Conservation (phyloP, 805 yeast genomes). For the Ogataea trehaloabstinens region DNA sequence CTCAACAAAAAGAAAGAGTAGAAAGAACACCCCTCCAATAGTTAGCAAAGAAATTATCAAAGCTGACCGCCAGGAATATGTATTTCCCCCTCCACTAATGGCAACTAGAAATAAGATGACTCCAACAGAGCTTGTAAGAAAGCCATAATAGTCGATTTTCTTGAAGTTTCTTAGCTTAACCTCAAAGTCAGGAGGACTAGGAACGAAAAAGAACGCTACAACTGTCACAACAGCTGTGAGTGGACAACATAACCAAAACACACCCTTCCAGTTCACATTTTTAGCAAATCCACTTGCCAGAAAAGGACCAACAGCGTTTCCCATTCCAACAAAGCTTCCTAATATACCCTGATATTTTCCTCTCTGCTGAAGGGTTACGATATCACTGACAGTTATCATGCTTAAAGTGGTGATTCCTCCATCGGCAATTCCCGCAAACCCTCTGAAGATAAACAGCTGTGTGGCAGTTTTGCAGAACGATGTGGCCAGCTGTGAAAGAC, state of each 20-base stretch:
- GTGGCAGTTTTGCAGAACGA: conserved; percentile 49
- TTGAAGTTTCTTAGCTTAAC: conserved; percentile 37
- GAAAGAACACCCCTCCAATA: conserved; percentile 41
- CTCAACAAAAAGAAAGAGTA: conserved; percentile 49
- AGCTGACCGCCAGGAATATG: conserved; percentile 53
- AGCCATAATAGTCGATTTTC: conserved; percentile 54
- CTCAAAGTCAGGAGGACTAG: conserved; percentile 30
- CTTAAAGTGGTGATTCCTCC: conserved; percentile 52
- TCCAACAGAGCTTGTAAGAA: conserved; percentile 45
- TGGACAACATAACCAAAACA: conserved; percentile 50
- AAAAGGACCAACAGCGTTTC: conserved; percentile 56
- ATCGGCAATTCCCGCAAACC: conserved; percentile 54
- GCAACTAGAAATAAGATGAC: conserved; percentile 53
- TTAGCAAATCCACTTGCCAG: conserved; percentile 50
- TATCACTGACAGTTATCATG: conserved; percentile 54
- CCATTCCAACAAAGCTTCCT: conserved; percentile 50
- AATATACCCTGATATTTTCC: conserved; percentile 58
- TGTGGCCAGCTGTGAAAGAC: conserved; percentile 46
- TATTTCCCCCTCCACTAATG: conserved; percentile 59
- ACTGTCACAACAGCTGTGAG: conserved; percentile 33
- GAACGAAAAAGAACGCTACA: conserved; percentile 34
- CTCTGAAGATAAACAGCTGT: conserved; percentile 51
- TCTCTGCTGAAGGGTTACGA: conserved; percentile 50
- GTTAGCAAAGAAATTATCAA: conserved; percentile 39
- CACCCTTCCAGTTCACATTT: conserved; percentile 47